These are phyloP conservation scores for Aristolochia fimbriata DNA, from an alignment of 164 flowering plant genomes.

Conservation along the genomic window DNA sequence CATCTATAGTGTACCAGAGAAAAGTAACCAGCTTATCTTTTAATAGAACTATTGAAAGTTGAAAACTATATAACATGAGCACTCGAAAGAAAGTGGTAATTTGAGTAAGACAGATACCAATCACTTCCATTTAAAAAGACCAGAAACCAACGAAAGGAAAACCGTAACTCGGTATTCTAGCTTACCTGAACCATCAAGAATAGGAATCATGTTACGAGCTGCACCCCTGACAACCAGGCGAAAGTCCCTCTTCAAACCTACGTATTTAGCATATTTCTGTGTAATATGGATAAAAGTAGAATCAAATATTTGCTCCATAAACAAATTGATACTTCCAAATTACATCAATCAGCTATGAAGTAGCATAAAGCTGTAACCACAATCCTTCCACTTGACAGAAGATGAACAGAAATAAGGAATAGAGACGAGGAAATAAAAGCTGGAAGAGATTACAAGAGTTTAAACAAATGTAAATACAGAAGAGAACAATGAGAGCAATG, in stretches of 20 bases:
- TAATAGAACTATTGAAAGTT: neutral
- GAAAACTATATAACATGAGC: neutral
- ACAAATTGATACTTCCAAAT: neutral
- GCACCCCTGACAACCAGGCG: constrained; percentile 95
- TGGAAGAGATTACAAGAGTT: no score
- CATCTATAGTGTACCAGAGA: no score
- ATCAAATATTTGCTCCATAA: constrained; percentile 1
- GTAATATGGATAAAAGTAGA: constrained; percentile 6
- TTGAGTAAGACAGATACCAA: no score
- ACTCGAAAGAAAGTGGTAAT: no score
- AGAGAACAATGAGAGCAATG: no score
- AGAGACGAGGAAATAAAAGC: no score
- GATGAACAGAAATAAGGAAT: no score
- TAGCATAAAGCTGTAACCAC: no score
- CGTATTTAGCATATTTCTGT: constrained; percentile 93
- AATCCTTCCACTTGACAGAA: no score
- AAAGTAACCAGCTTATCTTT: neutral
- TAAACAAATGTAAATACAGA: no score
- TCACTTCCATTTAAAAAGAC: no score
- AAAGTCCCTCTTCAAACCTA: constrained; percentile 92
- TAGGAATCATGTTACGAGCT: constrained; percentile 88
- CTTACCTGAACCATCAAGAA: constrained; percentile 86
- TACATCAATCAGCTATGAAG: neutral
- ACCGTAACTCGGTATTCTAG: neutral
- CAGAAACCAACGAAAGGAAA: no score